Percentiles rank a stretch among this genome's conserved stretches.
Conservation (phyloP, 768 basidiomycete genomes). For the Auriscalpium vulgare region DNA sequence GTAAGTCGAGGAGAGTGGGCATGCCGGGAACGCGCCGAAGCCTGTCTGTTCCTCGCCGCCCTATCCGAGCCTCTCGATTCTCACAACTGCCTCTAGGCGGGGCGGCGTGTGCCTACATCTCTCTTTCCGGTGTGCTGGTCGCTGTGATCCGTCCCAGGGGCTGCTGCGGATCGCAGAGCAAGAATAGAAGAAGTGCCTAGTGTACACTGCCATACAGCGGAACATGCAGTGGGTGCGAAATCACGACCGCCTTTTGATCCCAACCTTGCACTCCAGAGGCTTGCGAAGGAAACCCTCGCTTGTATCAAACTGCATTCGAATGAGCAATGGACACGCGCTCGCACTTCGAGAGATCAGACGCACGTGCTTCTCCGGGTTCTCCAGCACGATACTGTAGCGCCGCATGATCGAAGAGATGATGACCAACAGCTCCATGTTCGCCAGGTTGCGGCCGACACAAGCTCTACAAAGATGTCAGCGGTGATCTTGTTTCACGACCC, state of each 20-base stretch:
- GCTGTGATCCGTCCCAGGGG: too few relatives aligned
- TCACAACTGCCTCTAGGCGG: too few relatives aligned
- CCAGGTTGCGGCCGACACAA: constrained; percentile 81
- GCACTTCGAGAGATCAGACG: constrained; percentile 19
- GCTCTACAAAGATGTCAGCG: constrained; percentile 37
- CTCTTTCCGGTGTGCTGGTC: too few relatives aligned
- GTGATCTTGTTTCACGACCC: neutral
- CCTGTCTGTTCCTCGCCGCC: too few relatives aligned
- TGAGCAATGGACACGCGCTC: constrained; percentile 7
- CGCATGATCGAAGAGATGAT: constrained; percentile 77
- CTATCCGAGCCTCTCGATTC: too few relatives aligned
- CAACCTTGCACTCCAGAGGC: constrained; percentile 64
- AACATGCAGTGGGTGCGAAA: too few relatives aligned
- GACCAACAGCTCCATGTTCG: constrained; percentile 68
- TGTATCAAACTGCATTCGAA: constrained; percentile 47
- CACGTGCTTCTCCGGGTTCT: constrained; percentile 49
- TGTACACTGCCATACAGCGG: too few relatives aligned
- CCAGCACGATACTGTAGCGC: constrained; percentile 66
- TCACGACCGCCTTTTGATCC: constrained; percentile 35
- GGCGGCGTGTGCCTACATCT: too few relatives aligned
- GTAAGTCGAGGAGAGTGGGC: neutral
- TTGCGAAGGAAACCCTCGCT: constrained; percentile 86
- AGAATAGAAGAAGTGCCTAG: too few relatives aligned
- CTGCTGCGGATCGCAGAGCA: too few relatives aligned
- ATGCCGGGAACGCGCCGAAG: neutral